phyloP scores from a whole-genome alignment of 352 stramenopile species.

The Pythium angustatum region DNA sequence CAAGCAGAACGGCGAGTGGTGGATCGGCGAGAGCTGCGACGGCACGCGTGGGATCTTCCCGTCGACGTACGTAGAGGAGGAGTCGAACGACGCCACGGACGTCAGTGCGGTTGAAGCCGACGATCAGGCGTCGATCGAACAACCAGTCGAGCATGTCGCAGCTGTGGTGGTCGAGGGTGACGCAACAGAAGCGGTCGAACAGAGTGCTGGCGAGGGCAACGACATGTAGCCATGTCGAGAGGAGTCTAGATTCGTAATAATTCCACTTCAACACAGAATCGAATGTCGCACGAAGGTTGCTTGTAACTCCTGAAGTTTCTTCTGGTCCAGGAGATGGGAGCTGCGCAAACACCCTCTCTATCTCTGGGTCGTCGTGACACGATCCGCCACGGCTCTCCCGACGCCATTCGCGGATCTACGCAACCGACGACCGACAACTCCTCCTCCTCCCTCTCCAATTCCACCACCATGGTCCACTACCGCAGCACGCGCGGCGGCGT shows the following conservation, averaged over 20 bases:
- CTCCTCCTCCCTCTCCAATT: constrained; percentile 6
- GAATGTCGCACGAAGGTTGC: constrained; percentile 21
- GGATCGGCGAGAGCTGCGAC: constrained; percentile 62
- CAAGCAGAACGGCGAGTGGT: constrained; percentile 54
- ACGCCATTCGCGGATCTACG: constrained; percentile 21
- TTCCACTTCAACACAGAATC: constrained; percentile 9
- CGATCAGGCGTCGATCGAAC: not conserved
- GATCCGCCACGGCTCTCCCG: constrained; percentile 5
- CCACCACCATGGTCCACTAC: constrained; percentile 75
- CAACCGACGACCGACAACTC: constrained; percentile 3
- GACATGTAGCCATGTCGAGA: constrained; percentile 28
- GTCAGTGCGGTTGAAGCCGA: no score
- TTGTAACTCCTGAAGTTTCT: constrained; percentile 18
- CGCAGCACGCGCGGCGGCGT: constrained; percentile 82
- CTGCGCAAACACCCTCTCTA: constrained; percentile 31
- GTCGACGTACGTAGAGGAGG: constrained; percentile 43
- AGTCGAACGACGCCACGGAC: not conserved
- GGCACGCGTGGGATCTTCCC: constrained; percentile 63
- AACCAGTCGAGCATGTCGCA: not conserved
- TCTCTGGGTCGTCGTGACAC: constrained; percentile 7
- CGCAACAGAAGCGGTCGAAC: no score
- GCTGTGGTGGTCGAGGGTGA: no score
- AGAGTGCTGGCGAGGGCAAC: not conserved
- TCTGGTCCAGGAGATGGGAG: constrained; percentile 6
- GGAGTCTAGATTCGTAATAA: constrained; percentile 22